phyloP scores from a whole-genome alignment of 2,329 filamentous ascomycete species.

The Penicillium sp. region DNA sequence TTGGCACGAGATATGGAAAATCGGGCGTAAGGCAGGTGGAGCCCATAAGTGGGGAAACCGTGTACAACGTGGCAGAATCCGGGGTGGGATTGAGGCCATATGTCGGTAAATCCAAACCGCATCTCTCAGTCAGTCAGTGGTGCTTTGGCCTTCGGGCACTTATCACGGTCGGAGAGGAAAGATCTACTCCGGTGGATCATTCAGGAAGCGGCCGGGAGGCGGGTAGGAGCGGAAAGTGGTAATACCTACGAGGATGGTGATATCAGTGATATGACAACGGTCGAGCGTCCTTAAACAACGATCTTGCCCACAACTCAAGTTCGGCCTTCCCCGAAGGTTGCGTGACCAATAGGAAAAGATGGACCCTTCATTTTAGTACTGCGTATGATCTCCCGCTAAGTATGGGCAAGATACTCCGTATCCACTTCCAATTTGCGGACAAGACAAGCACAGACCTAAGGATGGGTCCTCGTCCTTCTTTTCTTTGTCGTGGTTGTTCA shows the following conservation, averaged over 20 bases:
- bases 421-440: not conserved
- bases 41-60: not conserved
- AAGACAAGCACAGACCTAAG: not conserved
- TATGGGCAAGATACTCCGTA: not conserved
- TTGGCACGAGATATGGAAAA: not conserved
- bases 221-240: too few species aligned
- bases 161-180: not conserved
- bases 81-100: too few species aligned
- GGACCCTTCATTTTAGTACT: not conserved
- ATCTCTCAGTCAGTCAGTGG: not conserved
- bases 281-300: not conserved
- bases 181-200: not conserved
- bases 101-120: not conserved
- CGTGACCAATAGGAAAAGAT: not conserved
- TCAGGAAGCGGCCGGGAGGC: not conserved
- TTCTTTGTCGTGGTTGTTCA: not conserved
- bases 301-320: not conserved
- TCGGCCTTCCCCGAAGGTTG: not conserved
- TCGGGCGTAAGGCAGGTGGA: not conserved
- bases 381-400: not conserved
- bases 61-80: not conserved
- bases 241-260: too few species aligned
- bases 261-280: not conserved
- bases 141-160: not conserved
- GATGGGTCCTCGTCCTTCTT: not conserved